Evolutionary conservation across 2,329 filamentous ascomycete genomes (phyloP), one percentile per base, ranked within the genome.

Genomic region (Dothideomycetes sp.): DNA sequence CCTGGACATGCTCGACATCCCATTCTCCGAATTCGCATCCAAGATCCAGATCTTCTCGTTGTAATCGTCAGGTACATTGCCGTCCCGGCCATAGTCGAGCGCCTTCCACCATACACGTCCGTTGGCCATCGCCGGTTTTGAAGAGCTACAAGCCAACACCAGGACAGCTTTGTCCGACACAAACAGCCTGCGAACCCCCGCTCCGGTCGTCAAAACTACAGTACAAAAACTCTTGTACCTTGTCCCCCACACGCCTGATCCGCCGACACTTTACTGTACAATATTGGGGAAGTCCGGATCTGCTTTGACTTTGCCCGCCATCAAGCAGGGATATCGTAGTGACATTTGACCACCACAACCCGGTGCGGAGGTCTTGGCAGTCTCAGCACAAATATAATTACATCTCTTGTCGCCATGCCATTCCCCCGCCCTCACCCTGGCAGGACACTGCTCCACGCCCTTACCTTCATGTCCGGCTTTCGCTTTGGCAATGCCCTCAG

Each of bases 401-500:
- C 22, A 12, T 7, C 7, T 7, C 12, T 12, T 12, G 22, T 27
- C 22, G 22, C 22, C 12, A 27, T 27, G 22, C 7, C 22, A 27
- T 7, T 27, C 22, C 32, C 18, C 19, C 17, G 16, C 27, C 14
- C 5, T 22, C 40, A 32, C 19, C 36, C 19, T 19, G 16, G 15
- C 45, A 14, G 37, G 42, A 36, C 22, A 15, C 32, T 32, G 35
- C 22, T 40, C 17, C 38, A 42, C 10, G 33, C 36, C 19, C 30
- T 47, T 19, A 12, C 22, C 12, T 27, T 27, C 22, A 37, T 43
- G 22, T 34, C 45, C 14, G 29, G 19, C 42, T 22, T 38, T 39
- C 24, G 37, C 32, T 5, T 39, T 32, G 44, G 40, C 27, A 45
- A 46, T 34, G 52, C 45, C 12, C 48, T 60, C 19, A 49, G 54